These are phyloP conservation scores for Suhomyces guaymorum DNA, from an alignment of 1,139 yeast species.

Conservation along the genomic window DNA sequence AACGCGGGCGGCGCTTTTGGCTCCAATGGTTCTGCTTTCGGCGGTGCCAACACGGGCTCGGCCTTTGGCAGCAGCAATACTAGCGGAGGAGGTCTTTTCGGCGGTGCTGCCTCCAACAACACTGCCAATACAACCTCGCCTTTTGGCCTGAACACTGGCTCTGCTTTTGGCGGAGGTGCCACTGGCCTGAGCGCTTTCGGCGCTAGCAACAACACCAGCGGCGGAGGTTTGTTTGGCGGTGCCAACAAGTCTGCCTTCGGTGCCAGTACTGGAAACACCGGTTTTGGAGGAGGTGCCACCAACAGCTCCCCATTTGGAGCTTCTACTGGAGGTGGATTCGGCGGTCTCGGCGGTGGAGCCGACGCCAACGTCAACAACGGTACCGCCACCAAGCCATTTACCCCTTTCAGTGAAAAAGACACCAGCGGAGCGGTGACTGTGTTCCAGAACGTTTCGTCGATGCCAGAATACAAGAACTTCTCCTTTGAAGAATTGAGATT, in stretches of 20 bases:
- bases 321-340: slow-evolving; percentile 24
- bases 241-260: slow-evolving; percentile 29
- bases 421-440: slow-evolving; percentile 55
- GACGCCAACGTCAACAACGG: slow-evolving; percentile 57
- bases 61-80: slow-evolving; percentile 17
- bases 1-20: slow-evolving; percentile 5
- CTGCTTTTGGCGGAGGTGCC: slow-evolving; percentile 5
- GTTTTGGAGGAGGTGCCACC: slow-evolving; percentile 21
- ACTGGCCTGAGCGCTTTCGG: no score
- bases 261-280: slow-evolving; percentile 16
- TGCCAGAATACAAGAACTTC: slow-evolving; percentile 85
- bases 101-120: no score
- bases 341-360: slow-evolving; percentile 35
- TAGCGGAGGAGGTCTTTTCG: slow-evolving; percentile 25
- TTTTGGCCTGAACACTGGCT: no score
- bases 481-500: slow-evolving; percentile 87
- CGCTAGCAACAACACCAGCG: slow-evolving; percentile 14
- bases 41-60: slow-evolving; percentile 8
- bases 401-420: slow-evolving; percentile 73
- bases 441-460: slow-evolving; percentile 75
- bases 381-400: slow-evolving; percentile 68
- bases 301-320: slow-evolving; percentile 32
- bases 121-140: no score
- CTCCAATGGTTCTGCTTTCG: slow-evolving; percentile 3
- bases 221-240: slow-evolving; percentile 26